Evolutionary conservation across 805 yeast species (phyloP).

Genomic region (Candida michaelii): DNA sequence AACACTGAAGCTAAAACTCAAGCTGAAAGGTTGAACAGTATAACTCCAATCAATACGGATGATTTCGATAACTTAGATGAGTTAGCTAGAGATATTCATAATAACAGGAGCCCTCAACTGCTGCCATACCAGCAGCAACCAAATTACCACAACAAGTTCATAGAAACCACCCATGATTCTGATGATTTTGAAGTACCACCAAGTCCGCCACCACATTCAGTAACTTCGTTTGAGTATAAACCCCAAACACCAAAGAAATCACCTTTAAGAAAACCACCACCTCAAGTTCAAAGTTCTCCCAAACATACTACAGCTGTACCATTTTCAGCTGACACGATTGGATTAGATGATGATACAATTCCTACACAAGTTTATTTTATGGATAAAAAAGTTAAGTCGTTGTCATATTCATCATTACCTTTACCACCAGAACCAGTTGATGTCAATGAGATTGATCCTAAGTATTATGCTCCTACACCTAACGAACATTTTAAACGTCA

Average conservation of each 20-base stretch:
- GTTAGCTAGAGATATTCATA: conserved; percentile 15
- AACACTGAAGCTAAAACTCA: conserved; percentile 10
- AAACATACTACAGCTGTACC: conserved; percentile 26
- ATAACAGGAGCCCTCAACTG: conserved; percentile 5
- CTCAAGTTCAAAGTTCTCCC: conserved; percentile 6
- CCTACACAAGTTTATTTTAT: conserved; percentile 38
- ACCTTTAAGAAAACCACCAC: conserved; percentile 26
- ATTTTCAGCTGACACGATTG: conserved; percentile 45
- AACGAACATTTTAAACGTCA: conserved; percentile 33
- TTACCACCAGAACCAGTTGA: conserved; percentile 21
- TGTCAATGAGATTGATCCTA: conserved; percentile 34
- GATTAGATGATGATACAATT: conserved; percentile 25
- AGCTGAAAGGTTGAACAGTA: conserved; percentile 3
- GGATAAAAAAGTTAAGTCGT: conserved; percentile 34
- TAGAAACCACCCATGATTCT: not conserved
- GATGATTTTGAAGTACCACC: conserved; percentile 12
- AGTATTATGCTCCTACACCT: conserved; percentile 49
- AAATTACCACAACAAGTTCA: no score
- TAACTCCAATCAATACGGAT: conserved; percentile 13
- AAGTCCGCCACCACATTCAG: conserved; percentile 16
- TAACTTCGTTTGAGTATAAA: not conserved
- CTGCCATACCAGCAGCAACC: conserved; percentile 1
- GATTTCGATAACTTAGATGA: conserved; percentile 18
- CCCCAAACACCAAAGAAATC: conserved; percentile 6
- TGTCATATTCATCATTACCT: conserved; percentile 21